phyloP scores from a whole-genome alignment of 2,329 filamentous ascomycete species.

The Curvularia sp. region DNA sequence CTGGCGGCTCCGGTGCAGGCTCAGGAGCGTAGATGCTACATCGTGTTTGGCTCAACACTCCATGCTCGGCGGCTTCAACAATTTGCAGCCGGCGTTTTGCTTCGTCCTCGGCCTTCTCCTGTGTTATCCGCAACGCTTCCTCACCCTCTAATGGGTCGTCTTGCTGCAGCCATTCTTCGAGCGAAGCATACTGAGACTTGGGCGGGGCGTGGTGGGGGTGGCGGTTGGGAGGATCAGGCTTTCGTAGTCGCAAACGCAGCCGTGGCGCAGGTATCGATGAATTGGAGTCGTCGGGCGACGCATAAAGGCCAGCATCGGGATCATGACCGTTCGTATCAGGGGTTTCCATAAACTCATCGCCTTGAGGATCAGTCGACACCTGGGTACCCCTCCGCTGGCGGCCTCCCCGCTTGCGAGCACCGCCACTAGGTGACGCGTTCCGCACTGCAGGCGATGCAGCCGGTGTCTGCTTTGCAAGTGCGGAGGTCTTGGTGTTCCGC shows the following conservation, averaged over 20 bases:
- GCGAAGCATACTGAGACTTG: constrained; percentile 57
- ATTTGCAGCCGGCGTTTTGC: constrained; percentile 73
- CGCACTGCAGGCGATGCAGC: constrained; percentile 28
- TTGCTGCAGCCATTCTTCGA: constrained; percentile 69
- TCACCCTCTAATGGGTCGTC: constrained; percentile 58
- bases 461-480: constrained; percentile 24
- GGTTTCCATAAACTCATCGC: constrained; percentile 19
- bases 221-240: constrained; percentile 58
- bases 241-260: constrained; percentile 59
- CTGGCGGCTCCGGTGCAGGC: constrained; percentile 70
- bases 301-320: constrained; percentile 32
- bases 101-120: constrained; percentile 60
- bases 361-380: constrained; percentile 23
- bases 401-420: constrained; percentile 29
- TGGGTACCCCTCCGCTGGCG: constrained; percentile 34
- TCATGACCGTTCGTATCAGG: constrained; percentile 27
- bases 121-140: constrained; percentile 45
- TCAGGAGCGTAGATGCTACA: constrained; percentile 79
- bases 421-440: constrained; percentile 28
- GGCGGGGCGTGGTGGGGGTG: constrained; percentile 60
- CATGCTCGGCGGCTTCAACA: constrained; percentile 74
- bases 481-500: constrained; percentile 38
- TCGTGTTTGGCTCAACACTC: constrained; percentile 74
- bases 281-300: constrained; percentile 30
- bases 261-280: constrained; percentile 36